Conservation (phyloP, 2,329 filamentous ascomycete genomes). For the Penicillium sp. region DNA sequence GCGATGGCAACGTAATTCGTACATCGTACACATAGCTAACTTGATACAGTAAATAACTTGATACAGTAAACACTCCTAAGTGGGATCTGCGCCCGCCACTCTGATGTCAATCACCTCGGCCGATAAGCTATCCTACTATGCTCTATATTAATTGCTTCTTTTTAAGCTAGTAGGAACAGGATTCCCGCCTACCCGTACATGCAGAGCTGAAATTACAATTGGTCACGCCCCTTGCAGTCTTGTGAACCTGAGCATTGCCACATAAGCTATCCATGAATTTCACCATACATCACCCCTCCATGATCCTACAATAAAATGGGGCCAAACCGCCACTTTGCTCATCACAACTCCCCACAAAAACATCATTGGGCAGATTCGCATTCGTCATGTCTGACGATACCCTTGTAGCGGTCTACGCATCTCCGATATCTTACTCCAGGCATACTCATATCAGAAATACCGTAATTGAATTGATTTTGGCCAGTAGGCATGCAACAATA, state of each 20-base stretch:
- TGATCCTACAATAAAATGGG: not conserved
- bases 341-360: not conserved
- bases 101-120: not conserved
- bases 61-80: not conserved
- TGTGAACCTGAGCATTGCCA: not conserved
- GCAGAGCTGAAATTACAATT: not conserved
- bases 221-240: not conserved
- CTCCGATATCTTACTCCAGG: not conserved
- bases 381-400: conserved; percentile 1
- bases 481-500: conserved; percentile 22
- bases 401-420: not conserved
- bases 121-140: not conserved
- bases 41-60: not conserved
- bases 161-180: not conserved
- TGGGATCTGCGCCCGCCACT: not conserved
- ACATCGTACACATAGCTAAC: not conserved
- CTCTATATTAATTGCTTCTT: not conserved
- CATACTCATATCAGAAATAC: not conserved
- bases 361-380: not conserved
- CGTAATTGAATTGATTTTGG: conserved; percentile 19
- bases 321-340: not conserved
- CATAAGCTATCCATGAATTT: not conserved
- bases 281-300: not conserved
- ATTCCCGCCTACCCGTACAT: not conserved
- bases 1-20: not conserved